Evolutionary conservation across 2,329 filamentous ascomycete species (phyloP).

Genomic region (Penicillium expansum): DNA sequence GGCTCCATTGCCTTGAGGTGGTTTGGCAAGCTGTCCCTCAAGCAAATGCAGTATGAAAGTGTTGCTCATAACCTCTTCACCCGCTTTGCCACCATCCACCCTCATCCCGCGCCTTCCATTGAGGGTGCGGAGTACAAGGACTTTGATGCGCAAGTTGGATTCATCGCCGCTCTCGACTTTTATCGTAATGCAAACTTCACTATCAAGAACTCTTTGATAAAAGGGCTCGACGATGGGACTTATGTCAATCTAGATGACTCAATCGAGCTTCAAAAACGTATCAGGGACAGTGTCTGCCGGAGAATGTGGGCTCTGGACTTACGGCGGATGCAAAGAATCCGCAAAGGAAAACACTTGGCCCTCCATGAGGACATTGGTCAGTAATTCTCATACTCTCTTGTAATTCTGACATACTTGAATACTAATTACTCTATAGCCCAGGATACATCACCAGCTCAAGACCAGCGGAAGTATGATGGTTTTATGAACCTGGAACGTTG

Average conservation of each 20-base stretch:
- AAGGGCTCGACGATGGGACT: constrained; percentile 42
- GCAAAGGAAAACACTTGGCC: constrained; percentile 36
- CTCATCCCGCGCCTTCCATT: constrained; percentile 41
- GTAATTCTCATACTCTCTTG: constrained; percentile 8
- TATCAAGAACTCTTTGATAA: constrained; percentile 36
- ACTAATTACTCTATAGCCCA: constrained; percentile 25
- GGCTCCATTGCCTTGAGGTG: constrained; percentile 47
- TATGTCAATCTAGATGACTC: constrained; percentile 46
- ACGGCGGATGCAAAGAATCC: constrained; percentile 41
- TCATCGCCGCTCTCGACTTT: constrained; percentile 43
- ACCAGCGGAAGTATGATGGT: constrained; percentile 39
- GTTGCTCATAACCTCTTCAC: constrained; percentile 49
- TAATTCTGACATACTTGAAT: not conserved
- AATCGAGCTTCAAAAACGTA: constrained; percentile 40
- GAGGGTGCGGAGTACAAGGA: constrained; percentile 42
- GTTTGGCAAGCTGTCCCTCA: constrained; percentile 47
- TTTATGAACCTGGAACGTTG: constrained; percentile 44
- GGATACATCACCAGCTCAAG: constrained; percentile 28
- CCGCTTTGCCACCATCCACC: constrained; percentile 48
- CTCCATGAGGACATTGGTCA: constrained; percentile 41
- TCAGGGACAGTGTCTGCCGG: constrained; percentile 42
- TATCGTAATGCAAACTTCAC: constrained; percentile 41
- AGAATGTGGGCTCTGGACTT: constrained; percentile 45
- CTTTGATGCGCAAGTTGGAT: constrained; percentile 42
- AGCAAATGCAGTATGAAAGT: constrained; percentile 50